Evolutionary conservation across 2,329 filamentous ascomycete species (phyloP).

Genomic region (Ascocoryne sarcoides): DNA sequence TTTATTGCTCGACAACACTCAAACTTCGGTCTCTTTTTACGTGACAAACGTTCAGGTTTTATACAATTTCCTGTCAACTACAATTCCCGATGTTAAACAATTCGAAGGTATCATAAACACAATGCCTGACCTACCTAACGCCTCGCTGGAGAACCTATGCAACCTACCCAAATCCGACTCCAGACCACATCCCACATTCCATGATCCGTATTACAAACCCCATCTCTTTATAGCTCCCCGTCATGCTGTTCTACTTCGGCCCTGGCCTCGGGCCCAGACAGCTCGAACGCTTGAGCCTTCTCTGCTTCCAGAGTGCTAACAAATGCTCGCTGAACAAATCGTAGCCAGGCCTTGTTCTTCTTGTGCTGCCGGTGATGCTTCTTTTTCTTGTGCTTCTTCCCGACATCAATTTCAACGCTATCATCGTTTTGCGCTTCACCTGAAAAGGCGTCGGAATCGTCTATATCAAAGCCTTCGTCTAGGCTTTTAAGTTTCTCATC

Average conservation of each 20-base stretch:
- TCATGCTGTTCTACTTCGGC: too few relatives aligned
- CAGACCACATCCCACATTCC: neutral
- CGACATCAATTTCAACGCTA: slow-evolving; percentile 22
- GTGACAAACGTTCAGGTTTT: too few relatives aligned
- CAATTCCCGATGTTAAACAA: too few relatives aligned
- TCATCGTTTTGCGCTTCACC: slow-evolving; percentile 20
- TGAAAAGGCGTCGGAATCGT: slow-evolving; percentile 15
- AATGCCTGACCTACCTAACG: neutral
- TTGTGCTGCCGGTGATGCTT: slow-evolving; percentile 44
- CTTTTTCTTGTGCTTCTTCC: slow-evolving; percentile 36
- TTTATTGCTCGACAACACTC: neutral
- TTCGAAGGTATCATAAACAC: too few relatives aligned
- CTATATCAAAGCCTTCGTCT: slow-evolving; percentile 17
- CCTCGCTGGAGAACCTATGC: neutral
- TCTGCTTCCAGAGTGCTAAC: slow-evolving; percentile 61
- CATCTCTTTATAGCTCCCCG: neutral
- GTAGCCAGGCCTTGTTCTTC: slow-evolving; percentile 64
- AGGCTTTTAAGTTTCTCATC: too few relatives aligned
- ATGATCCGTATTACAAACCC: neutral
- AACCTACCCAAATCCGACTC: neutral
- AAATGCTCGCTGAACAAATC: slow-evolving; percentile 72
- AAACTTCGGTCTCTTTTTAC: neutral
- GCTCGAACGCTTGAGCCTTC: slow-evolving; percentile 45
- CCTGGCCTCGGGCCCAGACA: too few relatives aligned
- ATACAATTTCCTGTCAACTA: too few relatives aligned